Percentiles rank a stretch among this genome's conserved stretches.
These are phyloP conservation scores for Phaeolepiota aurea DNA, from an alignment of 768 basidiomycete genomes.

Conservation along the genomic window DNA sequence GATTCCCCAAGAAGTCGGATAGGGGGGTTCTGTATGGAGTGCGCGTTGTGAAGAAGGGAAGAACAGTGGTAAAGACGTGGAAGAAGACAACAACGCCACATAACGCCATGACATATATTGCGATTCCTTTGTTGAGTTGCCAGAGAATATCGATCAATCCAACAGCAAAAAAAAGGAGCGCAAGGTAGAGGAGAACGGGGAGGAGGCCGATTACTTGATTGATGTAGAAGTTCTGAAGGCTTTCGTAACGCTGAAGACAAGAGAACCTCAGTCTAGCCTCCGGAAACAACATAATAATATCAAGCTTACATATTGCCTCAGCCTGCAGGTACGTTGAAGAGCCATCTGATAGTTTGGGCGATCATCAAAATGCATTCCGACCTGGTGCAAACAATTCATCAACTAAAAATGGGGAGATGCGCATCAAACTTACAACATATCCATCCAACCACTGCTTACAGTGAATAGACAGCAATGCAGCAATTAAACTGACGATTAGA, in stretches of 20 bases:
- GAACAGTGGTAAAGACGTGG: constrained; percentile 6
- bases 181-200: constrained; percentile 7
- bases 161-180: constrained; percentile 10
- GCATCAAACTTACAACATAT: constrained; percentile 2
- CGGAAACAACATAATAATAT: constrained; percentile 2
- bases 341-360: not conserved
- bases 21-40: constrained; percentile 9
- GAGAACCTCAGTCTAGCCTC: constrained; percentile 4
- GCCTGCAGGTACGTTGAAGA: constrained; percentile 5
- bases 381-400: not conserved
- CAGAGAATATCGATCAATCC: constrained; percentile 10
- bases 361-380: constrained; percentile 1
- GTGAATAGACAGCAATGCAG: constrained; percentile 9
- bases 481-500: constrained; percentile 9
- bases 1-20: constrained; percentile 8
- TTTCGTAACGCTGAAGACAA: constrained; percentile 4
- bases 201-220: constrained; percentile 6
- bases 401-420: not conserved
- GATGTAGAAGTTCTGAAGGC: constrained; percentile 3
- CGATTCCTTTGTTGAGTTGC: constrained; percentile 9
- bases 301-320: constrained; percentile 9
- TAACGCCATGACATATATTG: constrained; percentile 7
- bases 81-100: constrained; percentile 8
- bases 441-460: constrained; percentile 10
- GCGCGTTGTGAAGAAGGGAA: constrained; percentile 9